Conservation (phyloP, 495 filamentous ascomycete species). For the Articulospora tetracladia region DNA sequence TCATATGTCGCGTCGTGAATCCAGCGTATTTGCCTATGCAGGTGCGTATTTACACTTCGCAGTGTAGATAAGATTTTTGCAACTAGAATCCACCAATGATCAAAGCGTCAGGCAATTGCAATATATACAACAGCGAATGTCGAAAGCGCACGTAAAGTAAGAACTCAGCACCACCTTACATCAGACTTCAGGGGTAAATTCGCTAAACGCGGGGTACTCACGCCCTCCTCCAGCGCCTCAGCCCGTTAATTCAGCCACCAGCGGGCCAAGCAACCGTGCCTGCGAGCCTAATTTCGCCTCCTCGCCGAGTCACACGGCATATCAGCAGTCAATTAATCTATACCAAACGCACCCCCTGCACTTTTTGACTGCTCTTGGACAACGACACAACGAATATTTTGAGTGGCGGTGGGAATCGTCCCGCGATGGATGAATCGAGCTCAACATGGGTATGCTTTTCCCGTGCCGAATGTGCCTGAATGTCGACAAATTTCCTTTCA, state of each 20-base stretch:
- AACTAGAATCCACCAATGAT: no score
- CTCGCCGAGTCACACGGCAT: background rate
- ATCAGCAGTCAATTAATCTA: background rate
- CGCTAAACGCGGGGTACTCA: background rate
- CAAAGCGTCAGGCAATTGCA: no score
- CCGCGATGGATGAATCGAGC: background rate
- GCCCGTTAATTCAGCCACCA: background rate
- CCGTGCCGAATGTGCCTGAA: background rate
- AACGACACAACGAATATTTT: background rate
- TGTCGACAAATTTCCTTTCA: background rate
- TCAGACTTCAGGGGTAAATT: background rate
- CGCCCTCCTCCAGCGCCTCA: background rate
- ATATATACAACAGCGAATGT: no score
- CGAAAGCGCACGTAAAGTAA: no score
- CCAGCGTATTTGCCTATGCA: no score
- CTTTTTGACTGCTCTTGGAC: no score
- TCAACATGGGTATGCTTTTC: background rate
- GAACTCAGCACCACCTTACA: no score
- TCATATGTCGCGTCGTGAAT: no score
- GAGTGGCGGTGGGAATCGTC: background rate
- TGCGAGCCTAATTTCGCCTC: background rate
- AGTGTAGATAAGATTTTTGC: no score
- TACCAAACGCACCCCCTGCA: background rate
- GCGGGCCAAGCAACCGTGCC: background rate
- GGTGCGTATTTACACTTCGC: no score